Conservation (phyloP, 2,329 filamentous ascomycete genomes). For the Nemania abortiva region DNA sequence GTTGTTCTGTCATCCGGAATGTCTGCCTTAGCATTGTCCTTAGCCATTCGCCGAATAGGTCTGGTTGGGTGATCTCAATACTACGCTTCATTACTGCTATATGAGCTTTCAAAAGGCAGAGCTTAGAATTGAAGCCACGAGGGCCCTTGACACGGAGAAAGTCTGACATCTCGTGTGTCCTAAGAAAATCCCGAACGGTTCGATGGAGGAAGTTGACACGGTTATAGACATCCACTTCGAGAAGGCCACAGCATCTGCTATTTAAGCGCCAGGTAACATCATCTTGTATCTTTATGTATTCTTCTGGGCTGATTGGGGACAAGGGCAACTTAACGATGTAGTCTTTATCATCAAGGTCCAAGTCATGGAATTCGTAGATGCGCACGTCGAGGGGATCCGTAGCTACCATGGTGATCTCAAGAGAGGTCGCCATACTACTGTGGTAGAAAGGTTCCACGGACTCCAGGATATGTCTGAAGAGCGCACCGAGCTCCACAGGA, state of each 20-base stretch:
- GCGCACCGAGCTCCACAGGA: constrained; percentile 37
- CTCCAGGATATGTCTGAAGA: constrained; percentile 42
- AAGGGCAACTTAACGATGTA: neutral
- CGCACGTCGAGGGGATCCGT: neutral
- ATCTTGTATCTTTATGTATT: neutral
- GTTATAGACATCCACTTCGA: neutral
- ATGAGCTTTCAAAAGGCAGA: neutral
- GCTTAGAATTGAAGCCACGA: neutral
- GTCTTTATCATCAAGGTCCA: neutral
- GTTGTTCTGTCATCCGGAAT: too few species aligned
- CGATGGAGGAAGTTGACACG: neutral
- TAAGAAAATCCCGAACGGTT: neutral
- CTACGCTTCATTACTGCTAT: neutral
- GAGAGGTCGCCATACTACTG: constrained; percentile 7
- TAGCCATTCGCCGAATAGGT: too few species aligned
- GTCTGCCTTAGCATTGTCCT: too few species aligned
- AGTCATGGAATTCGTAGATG: neutral
- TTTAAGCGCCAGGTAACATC: neutral
- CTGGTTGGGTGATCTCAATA: too few species aligned
- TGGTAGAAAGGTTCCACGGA: constrained; percentile 35
- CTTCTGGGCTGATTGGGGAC: too few species aligned
- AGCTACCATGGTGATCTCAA: neutral
- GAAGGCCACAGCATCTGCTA: neutral
- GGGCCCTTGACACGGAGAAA: neutral
- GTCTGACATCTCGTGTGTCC: neutral